phyloP scores from a whole-genome alignment of 1,284 basidiomycete species.

The Malassezia dermatis region DNA sequence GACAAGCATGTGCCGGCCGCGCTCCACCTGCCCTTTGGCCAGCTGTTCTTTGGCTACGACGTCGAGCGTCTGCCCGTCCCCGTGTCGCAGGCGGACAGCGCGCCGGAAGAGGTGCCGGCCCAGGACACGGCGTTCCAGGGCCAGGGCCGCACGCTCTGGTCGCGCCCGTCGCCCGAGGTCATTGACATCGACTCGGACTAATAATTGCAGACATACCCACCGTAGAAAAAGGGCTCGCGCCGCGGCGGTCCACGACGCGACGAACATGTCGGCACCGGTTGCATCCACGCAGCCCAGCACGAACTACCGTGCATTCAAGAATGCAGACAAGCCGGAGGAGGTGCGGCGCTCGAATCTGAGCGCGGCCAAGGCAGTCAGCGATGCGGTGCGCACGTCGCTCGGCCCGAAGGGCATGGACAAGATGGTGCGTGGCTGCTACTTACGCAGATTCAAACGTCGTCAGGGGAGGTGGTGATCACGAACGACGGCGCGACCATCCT shows the following conservation, averaged over 20 bases:
- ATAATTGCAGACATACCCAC: slow-evolving; percentile 7
- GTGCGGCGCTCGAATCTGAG: slow-evolving; percentile 43
- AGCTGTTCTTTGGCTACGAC: slow-evolving; percentile 46
- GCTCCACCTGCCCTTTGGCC: slow-evolving; percentile 75
- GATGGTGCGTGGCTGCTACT: slow-evolving; percentile 56
- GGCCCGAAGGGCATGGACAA: slow-evolving; percentile 99
- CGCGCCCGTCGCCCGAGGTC: slow-evolving; percentile 18
- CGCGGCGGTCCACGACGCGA: not conserved
- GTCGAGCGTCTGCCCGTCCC: slow-evolving; percentile 35
- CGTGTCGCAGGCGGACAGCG: slow-evolving; percentile 3
- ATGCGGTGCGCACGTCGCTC: slow-evolving; percentile 89
- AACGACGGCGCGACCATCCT: slow-evolving; percentile 98
- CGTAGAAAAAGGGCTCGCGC: not conserved
- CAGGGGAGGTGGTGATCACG: slow-evolving; percentile 93
- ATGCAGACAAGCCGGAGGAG: slow-evolving; percentile 48
- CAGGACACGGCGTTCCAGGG: slow-evolving; percentile 6
- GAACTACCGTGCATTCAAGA: slow-evolving; percentile 40
- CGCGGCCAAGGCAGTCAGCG: slow-evolving; percentile 70
- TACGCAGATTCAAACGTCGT: slow-evolving; percentile 71
- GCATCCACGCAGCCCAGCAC: not conserved
- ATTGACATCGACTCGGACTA: slow-evolving; percentile 38
- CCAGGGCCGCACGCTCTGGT: slow-evolving; percentile 4
- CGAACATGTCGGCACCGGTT: slow-evolving; percentile 12
- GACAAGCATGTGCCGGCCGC: slow-evolving; percentile 76
- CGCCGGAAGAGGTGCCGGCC: slow-evolving; percentile 1